Evolutionary conservation across 2,329 filamentous ascomycete species (phyloP).

Genomic region (Exutisphaerella laricina): DNA sequence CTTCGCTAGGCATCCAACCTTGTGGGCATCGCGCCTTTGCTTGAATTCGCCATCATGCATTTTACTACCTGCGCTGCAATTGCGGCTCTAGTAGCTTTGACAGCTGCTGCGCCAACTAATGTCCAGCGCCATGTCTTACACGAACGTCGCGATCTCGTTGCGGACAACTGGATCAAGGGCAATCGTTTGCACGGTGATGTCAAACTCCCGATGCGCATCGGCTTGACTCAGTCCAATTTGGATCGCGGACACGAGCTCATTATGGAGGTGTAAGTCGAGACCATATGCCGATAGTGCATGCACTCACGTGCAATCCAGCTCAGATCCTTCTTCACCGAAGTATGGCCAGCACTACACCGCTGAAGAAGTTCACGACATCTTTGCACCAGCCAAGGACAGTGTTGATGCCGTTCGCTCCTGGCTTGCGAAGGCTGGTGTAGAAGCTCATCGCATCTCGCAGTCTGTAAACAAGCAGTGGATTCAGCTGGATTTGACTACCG

Average conservation of each 20-base stretch:
- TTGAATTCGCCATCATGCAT: slow-evolving; percentile 13
- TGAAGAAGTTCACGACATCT: slow-evolving; percentile 38
- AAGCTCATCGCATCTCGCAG: slow-evolving; percentile 30
- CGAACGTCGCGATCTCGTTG: slow-evolving; percentile 37
- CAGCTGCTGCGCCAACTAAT: slow-evolving; percentile 17
- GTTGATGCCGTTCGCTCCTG: slow-evolving; percentile 36
- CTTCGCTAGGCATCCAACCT: background rate
- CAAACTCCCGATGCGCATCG: slow-evolving; percentile 27
- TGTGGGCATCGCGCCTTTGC: slow-evolving; percentile 10
- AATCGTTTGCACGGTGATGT: slow-evolving; percentile 27
- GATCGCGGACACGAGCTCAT: slow-evolving; percentile 19
- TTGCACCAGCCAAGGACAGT: slow-evolving; percentile 34
- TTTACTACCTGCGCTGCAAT: slow-evolving; percentile 16
- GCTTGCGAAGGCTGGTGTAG: slow-evolving; percentile 34
- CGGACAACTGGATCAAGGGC: slow-evolving; percentile 37
- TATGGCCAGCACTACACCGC: slow-evolving; percentile 39
- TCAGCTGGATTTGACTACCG: slow-evolving; percentile 39
- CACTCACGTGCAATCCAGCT: background rate
- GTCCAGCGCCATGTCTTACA: slow-evolving; percentile 38
- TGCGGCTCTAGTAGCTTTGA: slow-evolving; percentile 11
- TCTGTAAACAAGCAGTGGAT: slow-evolving; percentile 37
- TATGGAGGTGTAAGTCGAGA: slow-evolving; percentile 15
- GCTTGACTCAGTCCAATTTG: slow-evolving; percentile 18
- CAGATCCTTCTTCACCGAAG: slow-evolving; percentile 25
- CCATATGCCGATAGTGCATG: background rate